phyloP scores from a whole-genome alignment of 257 asterid species.

The Capsicum baccatum region DNA sequence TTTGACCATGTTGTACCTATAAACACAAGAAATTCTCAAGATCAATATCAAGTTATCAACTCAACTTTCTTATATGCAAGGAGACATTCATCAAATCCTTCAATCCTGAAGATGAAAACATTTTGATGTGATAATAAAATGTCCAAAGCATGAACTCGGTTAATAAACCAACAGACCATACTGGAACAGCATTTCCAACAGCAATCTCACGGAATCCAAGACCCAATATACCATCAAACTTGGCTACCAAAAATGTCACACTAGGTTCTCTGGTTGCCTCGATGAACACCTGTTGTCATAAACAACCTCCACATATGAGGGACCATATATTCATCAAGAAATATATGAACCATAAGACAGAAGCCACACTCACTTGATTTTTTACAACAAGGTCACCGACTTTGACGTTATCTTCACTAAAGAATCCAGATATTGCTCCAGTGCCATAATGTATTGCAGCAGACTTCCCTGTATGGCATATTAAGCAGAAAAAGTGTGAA shows the following conservation, averaged over 20 bases:
- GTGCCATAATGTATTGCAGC: slow-evolving; percentile 81
- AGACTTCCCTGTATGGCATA: slow-evolving; percentile 53
- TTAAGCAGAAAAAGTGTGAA: neutral
- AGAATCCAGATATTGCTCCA: slow-evolving; percentile 82
- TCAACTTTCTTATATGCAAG: neutral
- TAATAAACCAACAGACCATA: slow-evolving; percentile 58
- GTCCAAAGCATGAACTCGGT: neutral
- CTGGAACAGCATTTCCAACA: slow-evolving; percentile 85
- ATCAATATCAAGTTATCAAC: neutral
- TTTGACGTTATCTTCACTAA: slow-evolving; percentile 69
- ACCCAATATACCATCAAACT: slow-evolving; percentile 94
- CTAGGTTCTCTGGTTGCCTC: slow-evolving; percentile 96
- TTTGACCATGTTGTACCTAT: slow-evolving; percentile 88
- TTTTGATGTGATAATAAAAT: neutral
- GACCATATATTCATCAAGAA: neutral
- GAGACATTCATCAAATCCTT: neutral
- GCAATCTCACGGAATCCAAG: slow-evolving; percentile 95
- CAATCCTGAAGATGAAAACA: neutral
- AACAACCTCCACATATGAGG: slow-evolving; percentile 27
- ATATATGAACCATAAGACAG: slow-evolving; percentile 4
- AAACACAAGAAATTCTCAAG: neutral
- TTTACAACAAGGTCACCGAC: slow-evolving; percentile 56
- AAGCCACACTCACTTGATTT: slow-evolving; percentile 57
- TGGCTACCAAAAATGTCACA: slow-evolving; percentile 87
- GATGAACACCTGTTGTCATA: slow-evolving; percentile 67